phyloP scores from a whole-genome alignment of 2,329 filamentous ascomycete species.

The Aspergillus sclerotialis region DNA sequence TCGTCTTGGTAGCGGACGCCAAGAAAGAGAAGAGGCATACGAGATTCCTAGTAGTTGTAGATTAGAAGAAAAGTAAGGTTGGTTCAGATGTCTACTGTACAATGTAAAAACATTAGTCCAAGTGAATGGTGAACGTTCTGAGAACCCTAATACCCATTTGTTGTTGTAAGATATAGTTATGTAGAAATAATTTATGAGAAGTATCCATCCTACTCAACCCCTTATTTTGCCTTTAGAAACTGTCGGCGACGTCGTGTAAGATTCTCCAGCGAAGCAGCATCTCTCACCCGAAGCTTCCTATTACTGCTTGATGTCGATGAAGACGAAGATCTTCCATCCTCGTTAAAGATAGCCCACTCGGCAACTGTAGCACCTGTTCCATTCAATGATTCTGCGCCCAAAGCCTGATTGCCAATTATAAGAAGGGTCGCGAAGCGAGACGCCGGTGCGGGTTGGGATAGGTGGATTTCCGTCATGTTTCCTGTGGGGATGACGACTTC shows the following conservation, averaged over 20 bases:
- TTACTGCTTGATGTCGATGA: constrained; percentile 1
- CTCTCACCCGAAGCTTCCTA: constrained; percentile 10
- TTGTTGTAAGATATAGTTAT: too few species aligned
- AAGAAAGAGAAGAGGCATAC: too few species aligned
- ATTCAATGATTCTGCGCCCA: constrained; percentile 21
- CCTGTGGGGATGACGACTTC: constrained; percentile 29
- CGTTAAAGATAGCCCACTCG: constrained; percentile 39
- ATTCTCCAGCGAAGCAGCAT: constrained; percentile 4
- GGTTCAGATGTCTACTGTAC: too few species aligned
- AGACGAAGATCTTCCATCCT: constrained; percentile 1
- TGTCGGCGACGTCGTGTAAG: not conserved
- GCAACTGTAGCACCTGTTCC: constrained; percentile 41
- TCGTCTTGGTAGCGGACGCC: too few species aligned
- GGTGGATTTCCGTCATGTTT: constrained; percentile 37
- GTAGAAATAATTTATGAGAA: too few species aligned
- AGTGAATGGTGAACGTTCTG: too few species aligned
- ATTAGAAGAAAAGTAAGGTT: too few species aligned
- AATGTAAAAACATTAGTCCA: too few species aligned
- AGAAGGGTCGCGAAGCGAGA: constrained; percentile 37
- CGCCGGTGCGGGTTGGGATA: constrained; percentile 25
- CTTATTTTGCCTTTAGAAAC: not conserved
- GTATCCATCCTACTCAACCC: not conserved
- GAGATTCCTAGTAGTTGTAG: too few species aligned
- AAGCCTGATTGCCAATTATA: constrained; percentile 38
- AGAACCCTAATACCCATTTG: too few species aligned